Percentiles rank a stretch among this genome's conserved stretches.
These are phyloP conservation scores for Malus hybrid DNA, from an alignment of 331 rosid genomes.

Conservation along the genomic window DNA sequence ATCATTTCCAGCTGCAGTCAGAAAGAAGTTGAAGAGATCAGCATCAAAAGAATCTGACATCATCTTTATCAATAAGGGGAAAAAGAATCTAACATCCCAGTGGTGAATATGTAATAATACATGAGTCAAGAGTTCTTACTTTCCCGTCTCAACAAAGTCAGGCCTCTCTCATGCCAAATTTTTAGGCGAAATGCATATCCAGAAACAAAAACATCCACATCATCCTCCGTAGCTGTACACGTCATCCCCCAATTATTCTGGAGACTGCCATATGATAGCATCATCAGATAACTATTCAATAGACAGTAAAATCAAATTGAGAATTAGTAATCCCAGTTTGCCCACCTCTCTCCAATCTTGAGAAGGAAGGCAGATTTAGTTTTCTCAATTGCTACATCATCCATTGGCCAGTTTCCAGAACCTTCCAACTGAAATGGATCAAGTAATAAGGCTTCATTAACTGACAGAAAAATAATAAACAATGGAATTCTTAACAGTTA, in stretches of 20 bases:
- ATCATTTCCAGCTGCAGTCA: constrained; percentile 47
- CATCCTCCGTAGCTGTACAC: constrained; percentile 72
- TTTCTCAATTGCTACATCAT: constrained; percentile 79
- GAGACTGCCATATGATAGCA: constrained; percentile 55
- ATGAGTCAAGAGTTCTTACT: constrained; percentile 34
- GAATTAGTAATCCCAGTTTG: constrained; percentile 5
- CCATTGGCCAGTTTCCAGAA: constrained; percentile 97
- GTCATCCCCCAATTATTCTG: constrained; percentile 66
- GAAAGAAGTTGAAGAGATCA: constrained; percentile 3
- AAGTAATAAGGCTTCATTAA: constrained; percentile 21
- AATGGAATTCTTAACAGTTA: constrained; percentile 2
- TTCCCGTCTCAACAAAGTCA: constrained; percentile 54
- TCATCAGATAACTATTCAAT: constrained; percentile 15
- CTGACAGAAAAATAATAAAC: constrained; percentile 4
- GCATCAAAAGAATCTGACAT: background rate
- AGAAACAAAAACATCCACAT: constrained; percentile 64
- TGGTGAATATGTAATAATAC: background rate
- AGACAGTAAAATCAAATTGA: constrained; percentile 7
- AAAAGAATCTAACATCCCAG: background rate
- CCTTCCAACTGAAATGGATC: constrained; percentile 70
- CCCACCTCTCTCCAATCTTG: constrained; percentile 82
- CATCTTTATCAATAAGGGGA: background rate
- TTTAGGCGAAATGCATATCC: constrained; percentile 92
- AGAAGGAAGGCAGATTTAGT: constrained; percentile 86
- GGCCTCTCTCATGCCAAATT: constrained; percentile 94